Evolutionary conservation across 2,329 filamentous ascomycete genomes (phyloP), one percentile per base, ranked within the genome.

Genomic region (Penicillium olsonii): DNA sequence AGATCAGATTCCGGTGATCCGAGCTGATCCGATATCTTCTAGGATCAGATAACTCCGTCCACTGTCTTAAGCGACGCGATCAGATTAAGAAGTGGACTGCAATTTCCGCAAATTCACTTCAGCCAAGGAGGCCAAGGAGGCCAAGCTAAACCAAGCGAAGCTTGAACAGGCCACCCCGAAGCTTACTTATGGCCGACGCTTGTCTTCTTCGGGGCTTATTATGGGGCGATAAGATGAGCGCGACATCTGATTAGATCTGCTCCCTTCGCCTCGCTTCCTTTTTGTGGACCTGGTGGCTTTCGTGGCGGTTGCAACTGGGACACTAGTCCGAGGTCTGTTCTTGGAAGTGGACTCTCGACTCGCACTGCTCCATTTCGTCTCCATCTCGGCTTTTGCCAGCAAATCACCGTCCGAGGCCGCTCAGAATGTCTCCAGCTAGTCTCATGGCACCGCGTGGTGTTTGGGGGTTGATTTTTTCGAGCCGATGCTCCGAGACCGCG

Each of bases 221-320:
- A 4, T 48, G 14, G 45, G 29, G 22, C 15, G 45, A 48, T 48
- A 31, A 42, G 33, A 43, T 35, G 31, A 48, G 38, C 14, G 31
- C 18, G 18, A 27, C 24, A 48, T 48, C 45, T 48, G 38, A 48
- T 48, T 48, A 48, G 45, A 48, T 48, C 31, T 40, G 12, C 19
- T 24, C 22, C 22, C 22, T 24, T 24, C 22, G 22, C 8, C 11
- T 26, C 31, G 14, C 7, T 20, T 33, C 22, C 8, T 10, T 18
- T n/a, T 14, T 10, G 43, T 45, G 43, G 34, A 10, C 15, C 18
- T 3, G 37, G 43, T 22, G 26, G 34, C 34, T 35, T 17, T 22
- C 22, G 4, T 26, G 11, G 14, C 27, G 37, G 37, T 14, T 38
- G 5, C 11, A 38, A 24, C 19, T 14, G 31, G 31, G 31, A 34